A percentile compares a stretch with the other conserved stretches of the same genome.
Evolutionary conservation across 2,329 filamentous ascomycete species (phyloP).

Genomic region (Epichloe brachyelytri): DNA sequence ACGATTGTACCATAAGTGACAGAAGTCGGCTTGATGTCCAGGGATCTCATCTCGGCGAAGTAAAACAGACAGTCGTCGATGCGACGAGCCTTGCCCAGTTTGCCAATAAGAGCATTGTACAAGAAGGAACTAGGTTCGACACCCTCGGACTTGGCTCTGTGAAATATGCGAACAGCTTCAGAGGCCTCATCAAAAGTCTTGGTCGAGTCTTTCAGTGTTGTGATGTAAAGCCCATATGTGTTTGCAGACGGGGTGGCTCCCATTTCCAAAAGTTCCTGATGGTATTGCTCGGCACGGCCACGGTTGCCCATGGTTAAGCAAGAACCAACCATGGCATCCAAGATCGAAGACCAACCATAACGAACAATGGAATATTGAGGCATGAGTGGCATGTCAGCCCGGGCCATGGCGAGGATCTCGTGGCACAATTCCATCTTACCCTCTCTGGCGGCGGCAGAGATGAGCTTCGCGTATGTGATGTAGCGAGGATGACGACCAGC

Average conservation of each 20-base stretch:
- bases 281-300: slow-evolving; percentile 68
- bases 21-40: slow-evolving; percentile 87
- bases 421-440: slow-evolving; percentile 70
- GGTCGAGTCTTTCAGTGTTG: slow-evolving; percentile 92
- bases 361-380: slow-evolving; percentile 76
- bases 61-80: slow-evolving; percentile 98
- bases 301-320: slow-evolving; percentile 76
- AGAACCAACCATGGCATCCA: slow-evolving; percentile 92
- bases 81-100: slow-evolving; percentile 91
- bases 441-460: slow-evolving; percentile 76
- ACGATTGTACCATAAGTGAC: slow-evolving; percentile 98
- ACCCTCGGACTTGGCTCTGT: slow-evolving; percentile 81
- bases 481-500: slow-evolving; percentile 85
- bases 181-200: slow-evolving; percentile 97
- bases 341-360: slow-evolving; percentile 91
- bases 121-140: slow-evolving; percentile 94
- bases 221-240: slow-evolving; percentile 97
- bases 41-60: slow-evolving; percentile 91
- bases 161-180: slow-evolving; percentile 94
- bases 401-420: slow-evolving; percentile 81
- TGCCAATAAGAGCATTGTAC: slow-evolving; percentile 96
- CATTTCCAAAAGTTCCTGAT: slow-evolving; percentile 83
- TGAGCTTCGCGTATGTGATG: slow-evolving; percentile 93
- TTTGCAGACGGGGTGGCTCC: slow-evolving; percentile 88
- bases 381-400: slow-evolving; percentile 73